These are phyloP conservation scores for Toxicodendron radicans DNA, from an alignment of 345 rosid species.

Conservation along the genomic window DNA sequence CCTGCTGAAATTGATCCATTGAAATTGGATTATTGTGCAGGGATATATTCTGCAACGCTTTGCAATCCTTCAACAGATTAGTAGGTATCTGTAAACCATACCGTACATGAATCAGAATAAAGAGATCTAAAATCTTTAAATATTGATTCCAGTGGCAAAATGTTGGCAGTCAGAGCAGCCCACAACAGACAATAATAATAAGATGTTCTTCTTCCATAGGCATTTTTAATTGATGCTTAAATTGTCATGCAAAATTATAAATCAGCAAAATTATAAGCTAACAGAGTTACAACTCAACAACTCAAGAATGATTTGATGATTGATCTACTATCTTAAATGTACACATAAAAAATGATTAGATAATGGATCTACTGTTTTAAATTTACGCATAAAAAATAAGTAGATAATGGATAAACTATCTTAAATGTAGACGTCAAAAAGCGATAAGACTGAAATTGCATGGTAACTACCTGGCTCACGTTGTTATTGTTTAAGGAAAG, in stretches of 20 bases:
- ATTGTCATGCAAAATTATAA: not conserved
- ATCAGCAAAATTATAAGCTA: slow-evolving; percentile 4
- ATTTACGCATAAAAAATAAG: not conserved
- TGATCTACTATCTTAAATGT: not conserved
- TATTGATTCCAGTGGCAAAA: not conserved
- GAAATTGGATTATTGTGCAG: slow-evolving; percentile 86
- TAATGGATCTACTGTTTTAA: slow-evolving; percentile 7
- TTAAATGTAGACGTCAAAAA: not conserved
- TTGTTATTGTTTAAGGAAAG: slow-evolving; percentile 71
- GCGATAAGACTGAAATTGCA: slow-evolving; percentile 5
- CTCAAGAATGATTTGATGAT: not conserved
- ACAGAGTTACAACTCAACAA: not conserved
- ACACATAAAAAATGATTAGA: not conserved
- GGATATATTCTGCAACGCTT: slow-evolving; percentile 81
- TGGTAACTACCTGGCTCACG: slow-evolving; percentile 59
- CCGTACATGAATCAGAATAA: not conserved
- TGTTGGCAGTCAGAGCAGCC: slow-evolving; percentile 3
- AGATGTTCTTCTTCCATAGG: not conserved
- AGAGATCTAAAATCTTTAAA: not conserved
- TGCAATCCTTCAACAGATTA: slow-evolving; percentile 76
- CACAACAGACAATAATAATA: not conserved
- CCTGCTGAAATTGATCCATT: slow-evolving; percentile 96
- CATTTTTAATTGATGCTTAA: not conserved
- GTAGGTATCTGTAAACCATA: slow-evolving; percentile 58
- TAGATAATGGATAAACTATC: slow-evolving; percentile 3